Conservation (phyloP, 345 rosid species). For the Gossypium arboreum region DNA sequence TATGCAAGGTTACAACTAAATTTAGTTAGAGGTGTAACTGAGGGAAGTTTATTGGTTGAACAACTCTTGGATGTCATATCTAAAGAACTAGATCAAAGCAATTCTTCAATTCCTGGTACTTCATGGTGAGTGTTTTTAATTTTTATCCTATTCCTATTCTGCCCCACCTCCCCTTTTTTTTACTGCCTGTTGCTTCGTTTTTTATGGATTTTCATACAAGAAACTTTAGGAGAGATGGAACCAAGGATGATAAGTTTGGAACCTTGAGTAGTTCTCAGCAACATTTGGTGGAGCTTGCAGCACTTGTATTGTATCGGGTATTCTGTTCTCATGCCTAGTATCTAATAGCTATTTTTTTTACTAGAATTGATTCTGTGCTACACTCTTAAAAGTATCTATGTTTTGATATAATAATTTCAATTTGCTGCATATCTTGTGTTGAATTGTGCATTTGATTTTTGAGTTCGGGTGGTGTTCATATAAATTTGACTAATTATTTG, state of each 20-base stretch:
- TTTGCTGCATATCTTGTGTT: neutral
- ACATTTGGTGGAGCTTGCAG: constrained; percentile 76
- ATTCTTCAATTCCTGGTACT: constrained; percentile 37
- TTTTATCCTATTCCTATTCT: constrained; percentile 10
- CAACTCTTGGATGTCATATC: constrained; percentile 72
- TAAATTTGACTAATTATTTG: neutral
- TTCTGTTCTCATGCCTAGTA: neutral
- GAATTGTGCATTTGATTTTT: constrained; percentile 5
- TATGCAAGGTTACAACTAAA: constrained; percentile 75
- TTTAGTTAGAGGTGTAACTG: constrained; percentile 53
- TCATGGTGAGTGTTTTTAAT: constrained; percentile 45
- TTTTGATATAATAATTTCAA: neutral
- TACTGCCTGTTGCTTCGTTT: constrained; percentile 4
- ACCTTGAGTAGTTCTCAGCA: constrained; percentile 52
- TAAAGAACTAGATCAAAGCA: constrained; percentile 81
- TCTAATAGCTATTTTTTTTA: constrained; percentile 11
- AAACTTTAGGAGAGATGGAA: constrained; percentile 59
- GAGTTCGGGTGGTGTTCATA: neutral
- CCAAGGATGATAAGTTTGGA: constrained; percentile 74
- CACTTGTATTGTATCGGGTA: constrained; percentile 74
- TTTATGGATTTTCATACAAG: constrained; percentile 17
- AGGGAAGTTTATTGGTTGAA: constrained; percentile 58
- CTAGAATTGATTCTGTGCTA: constrained; percentile 10
- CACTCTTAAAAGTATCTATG: neutral
- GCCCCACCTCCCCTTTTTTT: neutral